phyloP scores from a whole-genome alignment of 2,329 filamentous ascomycete genomes.

The Penicillium decumbens region DNA sequence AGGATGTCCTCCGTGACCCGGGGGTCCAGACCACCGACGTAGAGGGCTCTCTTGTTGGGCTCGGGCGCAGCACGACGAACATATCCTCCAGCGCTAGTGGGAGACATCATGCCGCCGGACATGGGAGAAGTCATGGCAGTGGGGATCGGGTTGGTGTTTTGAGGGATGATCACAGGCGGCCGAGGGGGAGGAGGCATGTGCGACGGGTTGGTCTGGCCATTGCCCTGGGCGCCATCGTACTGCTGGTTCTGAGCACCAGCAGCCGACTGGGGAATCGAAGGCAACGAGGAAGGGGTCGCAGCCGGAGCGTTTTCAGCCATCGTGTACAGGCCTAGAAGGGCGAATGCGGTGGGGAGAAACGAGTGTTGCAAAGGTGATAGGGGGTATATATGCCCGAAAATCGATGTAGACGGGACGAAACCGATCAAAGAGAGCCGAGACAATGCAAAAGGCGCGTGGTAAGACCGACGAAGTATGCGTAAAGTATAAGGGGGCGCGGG shows the following conservation, averaged over 20 bases:
- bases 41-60: constrained; percentile 96
- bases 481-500: constrained; percentile 7
- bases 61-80: constrained; percentile 88
- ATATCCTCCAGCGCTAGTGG: constrained; percentile 73
- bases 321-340: constrained; percentile 32
- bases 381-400: constrained; percentile 8
- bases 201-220: constrained; percentile 62
- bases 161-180: constrained; percentile 77
- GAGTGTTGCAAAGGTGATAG: constrained; percentile 21
- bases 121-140: constrained; percentile 86
- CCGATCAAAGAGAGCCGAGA: constrained; percentile 1
- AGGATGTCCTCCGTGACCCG: constrained; percentile 93
- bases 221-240: constrained; percentile 68
- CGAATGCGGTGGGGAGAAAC: constrained; percentile 19
- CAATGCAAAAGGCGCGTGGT: constrained; percentile 1
- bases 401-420: constrained; percentile 14
- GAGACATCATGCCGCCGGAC: constrained; percentile 75
- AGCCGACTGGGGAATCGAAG: constrained; percentile 63
- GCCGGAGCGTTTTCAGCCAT: constrained; percentile 76
- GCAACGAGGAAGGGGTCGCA: constrained; percentile 60
- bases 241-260: constrained; percentile 64
- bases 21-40: constrained; percentile 91
- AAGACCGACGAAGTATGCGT: constrained; percentile 1
- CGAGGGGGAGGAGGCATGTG: constrained; percentile 89
- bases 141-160: constrained; percentile 93